Base-by-base conservation (phyloP, 2,329 filamentous ascomycete species). In the Apiospora rasikravindrae region DNA sequence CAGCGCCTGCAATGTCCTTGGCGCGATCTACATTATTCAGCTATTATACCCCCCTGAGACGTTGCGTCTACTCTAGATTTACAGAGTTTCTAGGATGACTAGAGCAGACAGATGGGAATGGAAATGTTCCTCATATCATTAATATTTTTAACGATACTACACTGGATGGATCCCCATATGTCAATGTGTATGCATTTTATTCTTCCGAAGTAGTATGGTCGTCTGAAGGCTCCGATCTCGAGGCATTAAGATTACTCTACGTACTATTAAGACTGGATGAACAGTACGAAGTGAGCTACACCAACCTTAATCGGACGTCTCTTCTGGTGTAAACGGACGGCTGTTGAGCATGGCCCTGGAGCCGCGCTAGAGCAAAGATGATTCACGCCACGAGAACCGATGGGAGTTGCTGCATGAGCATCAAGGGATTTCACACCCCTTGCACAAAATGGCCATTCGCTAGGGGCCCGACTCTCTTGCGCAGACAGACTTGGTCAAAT, bases 31-130 rank as follows among this genome's bases (percentile, higher is more conserved):
- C 57, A 40, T 24, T 64, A 11, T 14, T 40, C 11, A 24, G 33
- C 33, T 40, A 64, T 64, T 64, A 64, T 64, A 64, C 33, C 33
- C 33, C 29, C 53, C 51, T n/a, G 57, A 64, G 57, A 64, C 19
- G 57, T 19, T 40, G 19, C 11, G 57, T 64, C 57, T 10, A 14
- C 57, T n/a, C 57, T 40, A 33, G 33, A 64, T n/a, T n/a, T 64
- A 40, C 57, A 37, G 33, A n/a, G 4, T 40, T 37, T 40, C 11
- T 61, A 61, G 6, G 4, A 64, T 40, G 4, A 13, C 57, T 64
- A 64, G 33, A 64, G 57, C 33, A 40, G 22, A 64, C 53, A 61
- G 57, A 40, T 10, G 24, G 10, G 19, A 29, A 40, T n/a, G 33
- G 11, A 40, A 40, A n/a, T 2, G 3, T 5, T 64, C 3, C n/a